Base-by-base conservation (phyloP, 2,329 filamentous ascomycete species). In the Cladosporium sp. region DNA sequence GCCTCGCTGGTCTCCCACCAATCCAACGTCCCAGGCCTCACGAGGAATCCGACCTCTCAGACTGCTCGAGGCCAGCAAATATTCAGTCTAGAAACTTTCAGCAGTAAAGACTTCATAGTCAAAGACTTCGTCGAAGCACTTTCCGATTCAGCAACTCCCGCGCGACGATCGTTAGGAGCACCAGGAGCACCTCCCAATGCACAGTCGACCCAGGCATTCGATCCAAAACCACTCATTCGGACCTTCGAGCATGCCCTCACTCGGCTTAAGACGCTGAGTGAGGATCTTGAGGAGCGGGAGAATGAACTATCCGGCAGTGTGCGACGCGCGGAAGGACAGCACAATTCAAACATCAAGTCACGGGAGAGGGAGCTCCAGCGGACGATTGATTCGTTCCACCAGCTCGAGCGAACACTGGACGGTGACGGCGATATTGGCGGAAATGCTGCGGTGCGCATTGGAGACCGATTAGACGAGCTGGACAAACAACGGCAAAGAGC, bases 111-210 rank as follows among this genome's bases (percentile, higher is more conserved):
- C 76, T 99, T 97, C 70, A 97, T 97, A 62, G 93, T 97, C 64
- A 91, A 96, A 69, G 94, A 99, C 77, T 99, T 99, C 71, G 87
- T 99, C 66, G 95, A 99, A 72, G 85, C 87, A 52, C 85, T 99
- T 58, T 94, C 93, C 51, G 92, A 97, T 62, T 89, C 81, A 65
- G 89, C 91, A 20, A 83, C 91, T 35, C 87, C 90, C n/a, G 79
- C 82, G 68, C 89, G 94, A 55, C 88, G 90, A 59, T 97, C 92
- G 13, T 22, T 53, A 6, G 45, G 48, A 32, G 86, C 83, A 7
- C 81, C 83, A 32, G 67, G 73, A 61, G 65, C 73, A 28, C 64
- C 61, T 66, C 69, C 60, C 62, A 71, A 61, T 64, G 37, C 68
- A 36, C 60, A 72, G 53, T 37, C 64, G 66, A 57, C 66, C 59